A percentile compares a stretch with the other conserved stretches of the same genome.
These are phyloP conservation scores for Bacidia gigantensis DNA, from an alignment of 495 filamentous ascomycete genomes.

Conservation along the genomic window DNA sequence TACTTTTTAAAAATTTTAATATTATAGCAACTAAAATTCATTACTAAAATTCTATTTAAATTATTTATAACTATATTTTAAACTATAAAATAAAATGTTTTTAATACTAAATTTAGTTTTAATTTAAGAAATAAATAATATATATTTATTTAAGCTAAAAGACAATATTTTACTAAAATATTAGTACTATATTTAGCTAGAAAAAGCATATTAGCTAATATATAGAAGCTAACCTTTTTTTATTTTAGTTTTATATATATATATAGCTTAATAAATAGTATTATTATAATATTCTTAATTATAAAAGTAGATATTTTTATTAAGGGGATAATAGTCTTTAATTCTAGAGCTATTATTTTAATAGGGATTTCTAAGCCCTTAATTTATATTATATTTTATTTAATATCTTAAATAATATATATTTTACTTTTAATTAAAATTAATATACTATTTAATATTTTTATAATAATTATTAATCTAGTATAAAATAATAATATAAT, in stretches of 20 bases:
- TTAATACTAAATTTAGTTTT: background rate
- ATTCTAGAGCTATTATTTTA: background rate
- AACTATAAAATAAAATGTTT: background rate
- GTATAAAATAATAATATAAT: background rate
- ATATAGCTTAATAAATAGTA: background rate
- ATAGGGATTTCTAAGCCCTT: background rate
- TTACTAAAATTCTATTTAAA: background rate
- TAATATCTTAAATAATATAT: background rate
- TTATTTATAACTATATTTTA: background rate
- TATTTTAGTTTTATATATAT: background rate
- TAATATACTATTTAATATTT: background rate
- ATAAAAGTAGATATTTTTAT: background rate
- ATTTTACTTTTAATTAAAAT: no score
- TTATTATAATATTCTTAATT: background rate
- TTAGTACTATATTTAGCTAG: background rate
- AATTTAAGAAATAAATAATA: background rate
- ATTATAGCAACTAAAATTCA: no score
- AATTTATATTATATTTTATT: background rate
- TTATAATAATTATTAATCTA: background rate
- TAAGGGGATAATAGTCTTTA: background rate
- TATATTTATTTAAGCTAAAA: background rate
- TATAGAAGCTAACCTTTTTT: background rate
- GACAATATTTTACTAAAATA: background rate
- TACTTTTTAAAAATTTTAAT: background rate
- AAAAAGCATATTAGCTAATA: background rate